Evolutionary conservation across 2,329 filamentous ascomycete genomes (phyloP), one percentile per base, ranked within the genome.

Genomic region (Neocatenulostroma microsporum): DNA sequence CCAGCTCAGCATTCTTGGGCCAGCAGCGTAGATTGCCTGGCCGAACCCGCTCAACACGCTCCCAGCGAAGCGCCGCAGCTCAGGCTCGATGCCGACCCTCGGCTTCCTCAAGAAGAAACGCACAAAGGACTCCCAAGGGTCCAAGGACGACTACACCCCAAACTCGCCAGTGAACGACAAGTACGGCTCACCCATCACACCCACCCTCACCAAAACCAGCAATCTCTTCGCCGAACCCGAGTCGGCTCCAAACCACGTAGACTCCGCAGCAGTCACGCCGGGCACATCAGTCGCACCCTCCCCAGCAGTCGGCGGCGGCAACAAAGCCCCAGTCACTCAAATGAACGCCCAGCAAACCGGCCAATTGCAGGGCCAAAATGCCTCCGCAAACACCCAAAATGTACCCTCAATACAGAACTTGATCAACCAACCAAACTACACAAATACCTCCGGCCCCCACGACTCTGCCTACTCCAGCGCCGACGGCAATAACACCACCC

Each of bases 31-130:
- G n/a, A n/a, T n/a, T n/a, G n/a, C n/a, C n/a, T n/a, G n/a, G n/a
- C n/a, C n/a, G n/a, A n/a, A n/a, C n/a, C 30, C 19, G 18, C 17
- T 25, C 14, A 29, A 14, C 30, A 15, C 19, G 8, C 33, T 42
- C 36, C 41, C 31, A 30, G 11, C 34, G 21, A 34, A 36, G 36
- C 40, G 33, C 17, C 27, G 31, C 30, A 27, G 23, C 36, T 23
- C 41, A 19, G 37, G 28, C 48, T 45, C 56, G 64, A 96, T 98
- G 91, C 91, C 88, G 80, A 84, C 78, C 65, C 77, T 95, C 72
- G 86, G 86, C 66, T 87, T 95, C 62, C 78, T 96, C 62, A 95
- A 95, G 77, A 96, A 94, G 78, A 94, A 94, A 76, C 82, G 87
- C 77, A 94, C 87, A 69, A 93, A 87, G 78, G 87, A 95, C 71